These are phyloP conservation scores for Arthrobotrys pseudoclavata DNA, from an alignment of 2,329 filamentous ascomycete species.

Conservation along the genomic window DNA sequence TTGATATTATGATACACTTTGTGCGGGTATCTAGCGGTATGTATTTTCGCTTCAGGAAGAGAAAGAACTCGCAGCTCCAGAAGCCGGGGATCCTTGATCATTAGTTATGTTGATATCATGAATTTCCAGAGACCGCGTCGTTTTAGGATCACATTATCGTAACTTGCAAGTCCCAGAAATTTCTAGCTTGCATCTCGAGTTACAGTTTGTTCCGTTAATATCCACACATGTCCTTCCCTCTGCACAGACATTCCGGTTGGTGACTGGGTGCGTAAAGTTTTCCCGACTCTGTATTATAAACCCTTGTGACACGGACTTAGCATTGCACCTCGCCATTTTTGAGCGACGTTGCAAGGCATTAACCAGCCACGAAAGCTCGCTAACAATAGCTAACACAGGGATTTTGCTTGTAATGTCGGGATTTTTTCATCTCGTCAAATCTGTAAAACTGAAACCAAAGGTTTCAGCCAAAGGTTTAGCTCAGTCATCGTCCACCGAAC, in stretches of 20 bases:
- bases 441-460: not conserved
- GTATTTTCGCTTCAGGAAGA: not conserved
- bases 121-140: not conserved
- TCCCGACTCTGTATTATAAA: conserved; percentile 22
- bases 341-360: conserved; percentile 10
- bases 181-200: not conserved
- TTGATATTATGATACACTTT: not conserved
- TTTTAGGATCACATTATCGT: conserved; percentile 1
- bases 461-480: conserved; percentile 19
- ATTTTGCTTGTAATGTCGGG: conserved; percentile 23
- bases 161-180: not conserved
- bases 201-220: not conserved
- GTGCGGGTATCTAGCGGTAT: not conserved
- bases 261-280: not conserved
- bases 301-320: conserved; percentile 18
- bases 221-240: conserved; percentile 2
- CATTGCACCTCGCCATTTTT: conserved; percentile 18
- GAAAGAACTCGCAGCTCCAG: conserved; percentile 3
- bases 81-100: conserved; percentile 13
- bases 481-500: not conserved
- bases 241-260: not conserved
- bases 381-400: conserved; percentile 3
- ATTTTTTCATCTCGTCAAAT: conserved; percentile 29
- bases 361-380: conserved; percentile 7
- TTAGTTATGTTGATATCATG: not conserved